Base-by-base conservation (phyloP, 1,139 yeast genomes). In the Geotrichum klebahnii region DNA sequence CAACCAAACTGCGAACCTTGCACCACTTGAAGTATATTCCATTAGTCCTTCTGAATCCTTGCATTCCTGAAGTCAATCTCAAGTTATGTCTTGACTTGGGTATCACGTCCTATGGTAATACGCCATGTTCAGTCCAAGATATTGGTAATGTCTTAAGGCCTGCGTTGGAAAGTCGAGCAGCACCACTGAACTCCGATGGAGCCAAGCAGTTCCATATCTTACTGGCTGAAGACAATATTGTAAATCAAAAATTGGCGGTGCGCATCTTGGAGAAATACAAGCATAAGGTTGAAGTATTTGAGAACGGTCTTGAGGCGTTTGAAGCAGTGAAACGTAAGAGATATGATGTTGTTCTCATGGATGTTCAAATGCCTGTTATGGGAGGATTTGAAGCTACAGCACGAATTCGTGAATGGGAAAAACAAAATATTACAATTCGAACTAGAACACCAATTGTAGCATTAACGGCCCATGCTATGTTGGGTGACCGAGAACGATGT, bases 351-450 rank as follows among this genome's bases (percentile, higher is more conserved):
- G 87, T 87, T 16, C 75, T 87, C 58, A 87, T 87, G 96, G 96
- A 87, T 70, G 95, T 87, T 37, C 95, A 87, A 67, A 87, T 87
- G 96, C 96, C 96, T 5, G 88, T 86, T 5, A 86, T 87, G 94
- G 95, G 95, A 42, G 96, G 96, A 0, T 87, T 87, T 65, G 95
- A 87, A 64, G 95, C 95, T 2, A 86, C 95, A 1, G 87, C 84
- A 52, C 79, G 81, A 65, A 87, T 87, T 50, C 73, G 96, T 60
- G 90, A 84, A 65, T 86, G 94, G 94, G 96, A 87, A 68, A 80
- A 77, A 71, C 86, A 83, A 66, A 76, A 81, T 46, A 81, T 82
- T 55, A 87, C 87, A 14, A 81, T 82, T 33, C 72, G 77, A 28
- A 87, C 85, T 55, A 75, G 95, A 55, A 82, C 94, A 1, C 95